phyloP scores from a whole-genome alignment of 345 rosid species.

The Camelina hispida region DNA sequence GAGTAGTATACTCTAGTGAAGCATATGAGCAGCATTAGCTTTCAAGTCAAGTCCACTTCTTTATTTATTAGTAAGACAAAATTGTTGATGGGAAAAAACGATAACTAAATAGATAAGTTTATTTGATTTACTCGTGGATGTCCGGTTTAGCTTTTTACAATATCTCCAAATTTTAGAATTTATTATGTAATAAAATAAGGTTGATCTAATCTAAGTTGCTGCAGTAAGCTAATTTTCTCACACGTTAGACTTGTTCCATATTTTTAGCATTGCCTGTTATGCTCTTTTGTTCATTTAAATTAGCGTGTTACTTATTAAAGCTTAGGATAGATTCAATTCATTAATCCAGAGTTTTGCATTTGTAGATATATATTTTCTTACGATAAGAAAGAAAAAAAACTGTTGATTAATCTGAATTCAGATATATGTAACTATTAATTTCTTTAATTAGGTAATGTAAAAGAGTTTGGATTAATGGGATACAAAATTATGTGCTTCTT shows the following conservation, averaged over 20 bases:
- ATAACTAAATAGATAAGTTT: neutral
- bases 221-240: neutral
- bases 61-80: neutral
- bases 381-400: neutral
- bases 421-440: neutral
- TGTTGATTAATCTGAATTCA: neutral
- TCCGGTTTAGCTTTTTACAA: constrained; percentile 2
- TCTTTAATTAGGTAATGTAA: neutral
- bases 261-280: constrained; percentile 18
- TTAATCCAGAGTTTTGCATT: constrained; percentile 2
- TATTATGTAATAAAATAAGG: constrained; percentile 4
- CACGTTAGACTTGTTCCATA: constrained; percentile 13
- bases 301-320: constrained; percentile 10
- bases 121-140: neutral
- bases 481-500: neutral
- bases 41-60: constrained; percentile 1
- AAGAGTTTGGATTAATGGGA: neutral
- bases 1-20: constrained; percentile 3
- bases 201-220: constrained; percentile 5
- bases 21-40: neutral
- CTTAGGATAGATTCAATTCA: neutral
- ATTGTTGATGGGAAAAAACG: too few species aligned
- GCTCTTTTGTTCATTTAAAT: constrained; percentile 25
- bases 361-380: constrained; percentile 14
- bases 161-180: neutral